Conservation (phyloP, 768 basidiomycete species). For the Terana coerulea region DNA sequence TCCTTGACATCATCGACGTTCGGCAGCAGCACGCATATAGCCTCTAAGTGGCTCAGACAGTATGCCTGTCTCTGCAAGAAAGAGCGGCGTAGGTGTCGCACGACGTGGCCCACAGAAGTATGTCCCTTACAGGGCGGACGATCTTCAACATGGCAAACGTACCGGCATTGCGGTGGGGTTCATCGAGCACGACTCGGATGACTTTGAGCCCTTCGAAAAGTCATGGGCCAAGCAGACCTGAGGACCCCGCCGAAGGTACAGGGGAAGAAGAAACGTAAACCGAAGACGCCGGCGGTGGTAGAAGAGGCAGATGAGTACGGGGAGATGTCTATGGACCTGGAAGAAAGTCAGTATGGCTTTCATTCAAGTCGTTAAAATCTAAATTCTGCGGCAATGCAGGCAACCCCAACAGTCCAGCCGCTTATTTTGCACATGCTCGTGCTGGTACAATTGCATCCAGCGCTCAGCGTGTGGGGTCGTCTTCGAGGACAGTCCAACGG, state of each 20-base stretch:
- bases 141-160: slow-evolving; percentile 74
- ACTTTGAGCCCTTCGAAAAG: slow-evolving; percentile 79
- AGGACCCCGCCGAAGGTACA: slow-evolving; percentile 58
- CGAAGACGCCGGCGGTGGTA: slow-evolving; percentile 27
- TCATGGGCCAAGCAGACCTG: slow-evolving; percentile 66
- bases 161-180: slow-evolving; percentile 68
- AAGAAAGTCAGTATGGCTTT: slow-evolving; percentile 50
- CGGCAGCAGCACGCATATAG: neutral
- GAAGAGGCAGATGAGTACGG: slow-evolving; percentile 49
- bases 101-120: slow-evolving; percentile 65
- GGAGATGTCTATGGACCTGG: slow-evolving; percentile 77
- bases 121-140: slow-evolving; percentile 75
- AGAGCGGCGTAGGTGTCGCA: slow-evolving; percentile 36
- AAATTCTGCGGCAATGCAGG: slow-evolving; percentile 15
- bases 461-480: slow-evolving; percentile 28
- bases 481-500: slow-evolving; percentile 26
- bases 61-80: slow-evolving; percentile 32
- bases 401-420: slow-evolving; percentile 25
- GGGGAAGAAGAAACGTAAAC: slow-evolving; percentile 36
- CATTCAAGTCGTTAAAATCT: neutral
- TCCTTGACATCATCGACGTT: too few relatives aligned
- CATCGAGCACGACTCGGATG: slow-evolving; percentile 73
- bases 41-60: neutral
- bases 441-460: slow-evolving; percentile 26
- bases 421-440: slow-evolving; percentile 28